A percentile compares a stretch with the other conserved stretches of the same genome.
Evolutionary conservation across 768 basidiomycete genomes (phyloP).

Genomic region (Suillus clintonianus): DNA sequence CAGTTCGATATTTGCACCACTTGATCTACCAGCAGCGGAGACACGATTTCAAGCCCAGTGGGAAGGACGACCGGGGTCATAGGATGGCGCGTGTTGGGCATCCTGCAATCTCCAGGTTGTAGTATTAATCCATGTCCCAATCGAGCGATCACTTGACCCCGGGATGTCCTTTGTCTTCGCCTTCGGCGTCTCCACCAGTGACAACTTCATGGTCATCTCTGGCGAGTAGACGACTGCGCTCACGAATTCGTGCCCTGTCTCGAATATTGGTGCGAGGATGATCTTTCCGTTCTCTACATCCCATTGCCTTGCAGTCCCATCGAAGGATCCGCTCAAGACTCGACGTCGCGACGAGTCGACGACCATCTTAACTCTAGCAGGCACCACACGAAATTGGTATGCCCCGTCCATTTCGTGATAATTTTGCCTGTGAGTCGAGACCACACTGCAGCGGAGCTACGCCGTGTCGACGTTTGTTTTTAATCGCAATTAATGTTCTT

Average conservation of each 20-base stretch:
- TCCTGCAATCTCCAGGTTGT: no score
- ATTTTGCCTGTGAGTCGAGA: neutral
- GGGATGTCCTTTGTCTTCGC: no score
- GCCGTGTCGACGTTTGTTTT: neutral
- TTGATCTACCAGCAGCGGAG: neutral
- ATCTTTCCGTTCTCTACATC: neutral
- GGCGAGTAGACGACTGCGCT: no score
- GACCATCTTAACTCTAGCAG: neutral
- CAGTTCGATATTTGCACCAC: neutral
- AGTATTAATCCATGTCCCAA: no score
- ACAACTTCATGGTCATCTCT: neutral
- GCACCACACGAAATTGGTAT: accelerated
- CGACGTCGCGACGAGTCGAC: no score
- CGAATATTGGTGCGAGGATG: neutral
- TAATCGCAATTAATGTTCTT: no score
- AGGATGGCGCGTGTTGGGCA: no score
- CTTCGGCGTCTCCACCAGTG: neutral
- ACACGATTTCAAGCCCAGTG: neutral
- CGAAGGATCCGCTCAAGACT: neutral
- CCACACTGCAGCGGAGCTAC: no score
- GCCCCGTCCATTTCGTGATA: neutral
- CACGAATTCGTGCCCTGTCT: no score
- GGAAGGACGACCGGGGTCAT: no score
- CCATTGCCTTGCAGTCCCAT: neutral
- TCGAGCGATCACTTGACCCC: no score